phyloP scores from a whole-genome alignment of 306 rosid genomes.

The Abrus pulchellus region DNA sequence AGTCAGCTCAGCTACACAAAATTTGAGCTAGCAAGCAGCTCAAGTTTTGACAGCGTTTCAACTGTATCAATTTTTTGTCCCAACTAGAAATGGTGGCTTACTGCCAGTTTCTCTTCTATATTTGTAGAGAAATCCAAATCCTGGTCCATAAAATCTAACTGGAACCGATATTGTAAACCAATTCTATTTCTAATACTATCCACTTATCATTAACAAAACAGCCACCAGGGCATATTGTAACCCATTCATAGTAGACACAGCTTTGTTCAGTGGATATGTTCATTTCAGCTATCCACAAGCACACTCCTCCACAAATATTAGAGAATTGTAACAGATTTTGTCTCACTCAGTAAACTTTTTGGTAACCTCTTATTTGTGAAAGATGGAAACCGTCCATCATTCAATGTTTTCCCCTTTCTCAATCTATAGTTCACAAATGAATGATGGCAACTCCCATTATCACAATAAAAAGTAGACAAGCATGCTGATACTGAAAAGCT shows the following conservation, averaged over 20 bases:
- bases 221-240: not conserved
- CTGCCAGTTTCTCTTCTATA: too few species aligned
- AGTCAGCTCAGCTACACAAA: too few species aligned
- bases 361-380: slow-evolving; percentile 19
- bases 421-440: slow-evolving; percentile 4
- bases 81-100: too few species aligned
- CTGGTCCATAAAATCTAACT: too few species aligned
- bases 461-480: slow-evolving; percentile 1
- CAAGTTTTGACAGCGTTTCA: too few species aligned
- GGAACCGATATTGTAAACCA: not conserved
- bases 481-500: slow-evolving; percentile 33
- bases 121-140: too few species aligned
- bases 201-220: slow-evolving; percentile 5
- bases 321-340: slow-evolving; percentile 6
- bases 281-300: not conserved
- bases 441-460: slow-evolving; percentile 24
- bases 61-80: too few species aligned
- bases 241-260: slow-evolving; percentile 21
- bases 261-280: not conserved
- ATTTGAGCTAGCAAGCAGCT: too few species aligned
- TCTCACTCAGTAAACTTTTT: slow-evolving; percentile 8
- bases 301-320: slow-evolving; percentile 16
- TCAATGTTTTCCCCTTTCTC: slow-evolving; percentile 9
- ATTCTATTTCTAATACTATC: slow-evolving; percentile 8
- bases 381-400: not conserved